Evolutionary conservation across 2,329 filamentous ascomycete genomes (phyloP).

Genomic region (Trichoderma endophyticum): DNA sequence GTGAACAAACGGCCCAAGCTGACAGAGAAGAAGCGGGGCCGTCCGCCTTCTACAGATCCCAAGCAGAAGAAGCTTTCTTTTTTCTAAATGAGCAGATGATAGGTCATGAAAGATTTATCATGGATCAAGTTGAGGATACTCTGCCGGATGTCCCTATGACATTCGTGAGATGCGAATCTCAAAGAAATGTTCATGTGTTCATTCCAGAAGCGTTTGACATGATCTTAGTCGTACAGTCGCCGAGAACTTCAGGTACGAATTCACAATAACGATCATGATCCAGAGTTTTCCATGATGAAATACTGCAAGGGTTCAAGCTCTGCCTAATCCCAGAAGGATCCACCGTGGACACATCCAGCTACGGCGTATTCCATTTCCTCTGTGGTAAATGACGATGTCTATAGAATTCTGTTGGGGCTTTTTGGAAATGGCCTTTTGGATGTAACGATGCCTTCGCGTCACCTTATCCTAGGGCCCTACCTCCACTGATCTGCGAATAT

Average conservation of each 20-base stretch:
- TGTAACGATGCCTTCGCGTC: background rate
- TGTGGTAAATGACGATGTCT: slow-evolving; percentile 23
- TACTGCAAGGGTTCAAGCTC: too few relatives aligned
- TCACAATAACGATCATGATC: too few relatives aligned
- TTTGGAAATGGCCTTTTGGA: background rate
- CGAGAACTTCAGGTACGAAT: too few relatives aligned
- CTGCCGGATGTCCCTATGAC: too few relatives aligned
- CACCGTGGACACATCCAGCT: background rate
- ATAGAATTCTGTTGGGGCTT: background rate
- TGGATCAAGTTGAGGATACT: too few relatives aligned
- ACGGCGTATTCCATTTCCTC: slow-evolving; percentile 17
- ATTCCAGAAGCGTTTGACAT: too few relatives aligned
- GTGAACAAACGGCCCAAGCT: slow-evolving; percentile 38
- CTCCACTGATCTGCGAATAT: slow-evolving; percentile 1
- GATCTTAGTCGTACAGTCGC: too few relatives aligned
- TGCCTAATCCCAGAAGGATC: background rate
- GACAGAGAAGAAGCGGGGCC: slow-evolving; percentile 39
- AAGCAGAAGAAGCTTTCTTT: slow-evolving; percentile 54
- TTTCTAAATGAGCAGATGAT: slow-evolving; percentile 32
- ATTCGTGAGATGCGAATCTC: too few relatives aligned
- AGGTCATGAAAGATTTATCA: slow-evolving; percentile 13
- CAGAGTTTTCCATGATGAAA: too few relatives aligned
- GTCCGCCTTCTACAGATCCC: slow-evolving; percentile 37
- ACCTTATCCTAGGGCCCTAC: background rate
- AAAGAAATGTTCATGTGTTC: too few relatives aligned